Percentiles rank a stretch among this genome's conserved stretches.
These are phyloP conservation scores for Fusarium scirpi DNA, from an alignment of 2,329 filamentous ascomycete genomes.

Conservation along the genomic window DNA sequence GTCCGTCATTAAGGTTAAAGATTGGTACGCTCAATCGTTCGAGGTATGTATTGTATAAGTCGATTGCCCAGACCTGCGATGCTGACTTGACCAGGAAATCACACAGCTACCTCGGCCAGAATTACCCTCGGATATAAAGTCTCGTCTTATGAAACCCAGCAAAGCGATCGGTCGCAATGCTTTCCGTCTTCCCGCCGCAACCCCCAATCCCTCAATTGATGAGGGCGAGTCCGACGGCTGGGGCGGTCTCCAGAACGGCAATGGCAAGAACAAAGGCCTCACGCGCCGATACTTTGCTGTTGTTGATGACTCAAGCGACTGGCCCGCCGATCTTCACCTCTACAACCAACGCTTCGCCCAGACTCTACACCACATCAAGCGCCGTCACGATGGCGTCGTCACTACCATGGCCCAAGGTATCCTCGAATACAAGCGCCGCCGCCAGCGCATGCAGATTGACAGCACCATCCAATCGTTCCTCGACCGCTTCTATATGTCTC, in stretches of 20 bases:
- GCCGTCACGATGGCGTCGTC: conserved; percentile 95
- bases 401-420: conserved; percentile 99
- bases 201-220: conserved; percentile 88
- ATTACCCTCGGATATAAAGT: conserved; percentile 79
- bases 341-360: conserved; percentile 94
- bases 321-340: conserved; percentile 93
- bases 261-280: conserved; percentile 61
- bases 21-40: conserved; percentile 99
- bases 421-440: conserved; percentile 95
- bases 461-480: conserved; percentile 97
- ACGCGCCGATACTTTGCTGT: conserved; percentile 84
- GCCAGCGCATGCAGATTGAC: conserved; percentile 98
- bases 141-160: conserved; percentile 78
- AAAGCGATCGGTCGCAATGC: conserved; percentile 68
- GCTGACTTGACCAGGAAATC: conserved; percentile 76
- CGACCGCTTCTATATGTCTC: conserved; percentile 99
- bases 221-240: conserved; percentile 82
- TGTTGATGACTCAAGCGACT: conserved; percentile 87
- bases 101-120: conserved; percentile 84
- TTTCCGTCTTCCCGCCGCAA: conserved; percentile 82
- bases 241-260: conserved; percentile 59
- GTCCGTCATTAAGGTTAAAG: conserved; percentile 92
- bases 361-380: conserved; percentile 92
- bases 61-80: not conserved
- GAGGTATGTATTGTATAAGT: conserved; percentile 71